Base-by-base conservation (phyloP, 2,329 filamentous ascomycete species). In the Grosmannia clavigera region DNA sequence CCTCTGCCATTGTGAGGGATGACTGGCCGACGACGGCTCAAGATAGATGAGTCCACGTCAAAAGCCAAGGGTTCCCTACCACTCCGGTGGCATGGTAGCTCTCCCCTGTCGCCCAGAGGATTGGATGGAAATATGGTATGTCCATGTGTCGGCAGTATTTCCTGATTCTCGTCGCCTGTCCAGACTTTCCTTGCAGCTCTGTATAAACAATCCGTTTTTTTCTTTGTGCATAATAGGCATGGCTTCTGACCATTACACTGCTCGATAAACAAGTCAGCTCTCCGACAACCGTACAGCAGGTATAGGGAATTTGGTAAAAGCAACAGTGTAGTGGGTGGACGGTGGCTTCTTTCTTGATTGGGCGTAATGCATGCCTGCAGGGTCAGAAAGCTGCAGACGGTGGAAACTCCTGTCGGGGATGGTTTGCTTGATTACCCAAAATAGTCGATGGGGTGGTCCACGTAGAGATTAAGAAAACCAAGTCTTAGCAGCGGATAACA, bases 221-320 rank as follows among this genome's bases (percentile, higher is more conserved):
- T 77, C 71, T 81, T 84, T 53, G 74, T 71, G 70, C 83, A 86
- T 29, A 79, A 81, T 61, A 76, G 76, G 69, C 83, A 86, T 46
- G 81, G 82, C 58, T 73, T 75, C 55, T 75, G 67, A 31, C 81
- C 82, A 70, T 85, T 81, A 70, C 82, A 85, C 82, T 85, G 62
- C 0, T 2, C 16, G 19, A 7, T 14, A 12, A n/a, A 3, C 4
- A 35, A n/a, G 22, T 58, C 51, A 40, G n/a, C 29, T 51, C 27
- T 38, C 43, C 5, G 19, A 9, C 16, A 5, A n/a, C 4, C 22
- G 43, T 43, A n/a, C 43, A 46, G 43, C 14, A 19, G 19, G 7
- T 3, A 46, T 7, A 19, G 5, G 43, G 9, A 5, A 46, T n/a
- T 9, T 16, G 16, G 43, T n/a, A 46, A n/a, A 2, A 46, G 10